Evolutionary conservation across 805 yeast species (phyloP).

Genomic region (Sungouiozyma intestinalis): DNA sequence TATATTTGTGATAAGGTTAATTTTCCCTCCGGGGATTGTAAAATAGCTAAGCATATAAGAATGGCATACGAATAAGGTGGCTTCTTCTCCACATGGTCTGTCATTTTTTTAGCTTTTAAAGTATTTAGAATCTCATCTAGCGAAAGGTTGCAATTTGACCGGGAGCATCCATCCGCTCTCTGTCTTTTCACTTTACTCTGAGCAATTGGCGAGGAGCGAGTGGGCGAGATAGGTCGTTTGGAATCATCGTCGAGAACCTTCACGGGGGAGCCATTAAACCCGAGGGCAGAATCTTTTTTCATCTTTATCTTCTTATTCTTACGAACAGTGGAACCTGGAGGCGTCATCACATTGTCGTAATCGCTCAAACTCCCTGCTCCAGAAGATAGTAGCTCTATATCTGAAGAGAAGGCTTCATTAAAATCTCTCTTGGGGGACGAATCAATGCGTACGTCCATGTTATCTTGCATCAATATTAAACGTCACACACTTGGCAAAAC

Average conservation of each 20-base stretch:
- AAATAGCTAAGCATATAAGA: constrained; percentile 37
- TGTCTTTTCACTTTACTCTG: constrained; percentile 21
- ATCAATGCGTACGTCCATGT: neutral
- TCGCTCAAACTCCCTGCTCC: neutral
- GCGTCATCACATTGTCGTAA: constrained; percentile 15
- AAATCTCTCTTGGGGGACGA: constrained; percentile 8
- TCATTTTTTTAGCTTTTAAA: constrained; percentile 11
- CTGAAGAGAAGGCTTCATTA: constrained; percentile 2
- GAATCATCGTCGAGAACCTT: neutral
- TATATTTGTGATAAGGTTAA: constrained; percentile 78
- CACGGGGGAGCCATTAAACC: neutral
- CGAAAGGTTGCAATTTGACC: constrained; percentile 24
- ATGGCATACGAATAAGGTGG: constrained; percentile 95
- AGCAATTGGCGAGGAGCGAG: constrained; percentile 25
- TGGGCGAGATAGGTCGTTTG: constrained; percentile 23
- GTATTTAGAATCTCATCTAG: constrained; percentile 22
- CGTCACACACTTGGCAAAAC: too few relatives aligned
- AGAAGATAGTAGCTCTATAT: neutral
- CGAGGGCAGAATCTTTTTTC: neutral
- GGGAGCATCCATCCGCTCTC: constrained; percentile 20
- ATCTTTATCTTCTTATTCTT: constrained; percentile 3
- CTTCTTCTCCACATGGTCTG: constrained; percentile 32
- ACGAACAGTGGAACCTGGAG: constrained; percentile 23
- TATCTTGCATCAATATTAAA: neutral
- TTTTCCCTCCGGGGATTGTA: constrained; percentile 29